A percentile compares a stretch with the other conserved stretches of the same genome.
phyloP scores from a whole-genome alignment of 306 rosid genomes.

The Amphicarpaea edgeworthii region DNA sequence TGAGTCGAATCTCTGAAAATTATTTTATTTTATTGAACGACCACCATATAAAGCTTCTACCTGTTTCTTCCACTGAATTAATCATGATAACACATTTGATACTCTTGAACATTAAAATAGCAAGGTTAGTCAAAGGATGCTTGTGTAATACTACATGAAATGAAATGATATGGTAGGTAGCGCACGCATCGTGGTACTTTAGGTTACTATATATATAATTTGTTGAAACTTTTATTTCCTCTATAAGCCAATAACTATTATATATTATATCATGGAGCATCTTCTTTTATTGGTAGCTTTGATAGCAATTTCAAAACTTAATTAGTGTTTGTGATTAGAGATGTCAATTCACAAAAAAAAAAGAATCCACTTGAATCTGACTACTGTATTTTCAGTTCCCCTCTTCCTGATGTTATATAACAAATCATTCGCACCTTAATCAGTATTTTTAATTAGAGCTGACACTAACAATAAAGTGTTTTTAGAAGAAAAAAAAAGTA shows the following conservation, averaged over 20 bases:
- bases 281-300: not conserved
- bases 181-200: conserved; percentile 10
- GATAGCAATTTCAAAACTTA: not conserved
- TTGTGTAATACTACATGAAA: not conserved
- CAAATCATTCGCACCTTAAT: not conserved
- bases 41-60: not conserved
- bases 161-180: conserved; percentile 11
- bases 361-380: not conserved
- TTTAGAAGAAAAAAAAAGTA: too few species aligned
- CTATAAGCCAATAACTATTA: not conserved
- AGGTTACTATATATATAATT: not conserved
- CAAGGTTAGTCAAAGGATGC: conserved; percentile 31
- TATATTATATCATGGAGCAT: not conserved
- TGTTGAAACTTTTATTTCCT: conserved; percentile 9
- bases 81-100: conserved; percentile 34
- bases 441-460: not conserved
- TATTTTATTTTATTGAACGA: not conserved
- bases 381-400: not conserved
- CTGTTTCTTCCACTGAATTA: conserved; percentile 25
- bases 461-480: not conserved
- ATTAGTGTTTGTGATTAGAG: not conserved
- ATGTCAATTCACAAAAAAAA: not conserved
- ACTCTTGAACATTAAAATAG: conserved; percentile 20
- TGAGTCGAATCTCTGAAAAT: not conserved
- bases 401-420: not conserved